Base-by-base conservation (phyloP, 768 basidiomycete species). In the Hericium erinaceus region DNA sequence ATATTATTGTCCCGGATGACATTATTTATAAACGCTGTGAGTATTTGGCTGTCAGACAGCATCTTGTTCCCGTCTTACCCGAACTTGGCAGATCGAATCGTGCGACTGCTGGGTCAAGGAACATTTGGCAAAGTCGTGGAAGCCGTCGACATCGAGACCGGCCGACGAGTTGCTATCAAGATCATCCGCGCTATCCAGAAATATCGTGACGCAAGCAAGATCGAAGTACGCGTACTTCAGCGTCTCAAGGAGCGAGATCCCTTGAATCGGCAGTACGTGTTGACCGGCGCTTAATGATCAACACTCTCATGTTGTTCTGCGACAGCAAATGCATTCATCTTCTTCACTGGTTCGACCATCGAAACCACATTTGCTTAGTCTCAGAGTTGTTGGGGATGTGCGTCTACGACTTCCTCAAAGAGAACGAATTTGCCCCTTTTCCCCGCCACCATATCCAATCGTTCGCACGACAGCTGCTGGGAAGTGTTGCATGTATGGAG, bases 71-170 rank as follows among this genome's bases (percentile, higher is more conserved):
- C 13, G 58, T 51, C 38, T 40, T 40, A 26, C 15, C 49, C 56
- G 58, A 38, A 38, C 57, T 40, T 46, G 61, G n/a, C 66, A 98
- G 95, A 98, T 82, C 90, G 89, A 51, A 98, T 95, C 44, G 84
- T 95, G 59, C 81, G 85, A 58, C 77, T 95, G 22, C 78, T 99
- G 5, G 97, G 97, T 16, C 95, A 98, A 75, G 97, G 97, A 12
- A 98, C 97, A 13, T 99, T 98, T 68, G 97, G 97, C 64, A 99
- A 98, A 72, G 97, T 99, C 33, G 94, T 99, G 51, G 92, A 98
- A 70, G 93, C 93, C 7, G 70, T 88, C 64, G 92, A 97, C 74
- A 81, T 81, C 44, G 79, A 84, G 62, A 87, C 81, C 26, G 81
- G 87, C 59, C 78, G 76, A 64, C 77, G 83, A 66, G 95, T 98